These are phyloP conservation scores for Trichoderma sp. DNA, from an alignment of 2,329 filamentous ascomycete genomes.

Conservation along the genomic window DNA sequence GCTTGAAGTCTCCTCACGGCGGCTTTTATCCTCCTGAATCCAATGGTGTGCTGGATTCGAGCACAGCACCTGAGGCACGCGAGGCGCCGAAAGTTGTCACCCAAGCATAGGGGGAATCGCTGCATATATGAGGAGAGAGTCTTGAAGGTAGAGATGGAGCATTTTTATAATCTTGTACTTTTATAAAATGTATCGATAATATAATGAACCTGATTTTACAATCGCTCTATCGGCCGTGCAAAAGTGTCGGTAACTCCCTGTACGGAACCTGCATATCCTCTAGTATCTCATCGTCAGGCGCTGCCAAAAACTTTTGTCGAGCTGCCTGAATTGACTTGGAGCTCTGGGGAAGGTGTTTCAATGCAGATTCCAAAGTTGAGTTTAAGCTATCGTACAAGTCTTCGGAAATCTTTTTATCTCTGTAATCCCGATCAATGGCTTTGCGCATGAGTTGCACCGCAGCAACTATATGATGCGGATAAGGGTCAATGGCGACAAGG, in stretches of 20 bases:
- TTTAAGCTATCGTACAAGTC: not conserved
- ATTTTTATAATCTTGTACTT: not conserved
- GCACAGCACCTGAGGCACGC: not conserved
- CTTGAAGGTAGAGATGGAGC: not conserved
- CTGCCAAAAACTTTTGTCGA: not conserved
- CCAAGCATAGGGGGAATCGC: not conserved
- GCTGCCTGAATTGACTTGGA: slow-evolving; percentile 8
- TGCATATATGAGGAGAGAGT: not conserved
- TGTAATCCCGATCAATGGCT: slow-evolving; percentile 5
- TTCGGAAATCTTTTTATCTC: not conserved
- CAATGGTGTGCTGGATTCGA: not conserved
- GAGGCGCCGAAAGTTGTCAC: not conserved
- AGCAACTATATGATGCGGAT: not conserved
- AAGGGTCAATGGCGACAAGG: not conserved
- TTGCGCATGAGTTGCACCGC: slow-evolving; percentile 12
- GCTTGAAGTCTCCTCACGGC: not conserved
- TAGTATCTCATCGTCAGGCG: not conserved
- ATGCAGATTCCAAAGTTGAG: slow-evolving; percentile 3
- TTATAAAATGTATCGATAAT: not conserved
- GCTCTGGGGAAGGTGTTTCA: not conserved
- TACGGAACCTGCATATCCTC: not conserved
- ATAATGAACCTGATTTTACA: not conserved
- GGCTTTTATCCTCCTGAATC: slow-evolving; percentile 7
- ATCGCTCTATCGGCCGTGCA: not conserved
- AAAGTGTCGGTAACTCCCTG: not conserved